Conservation (phyloP, 805 yeast genomes). For the Saturnispora ahearnii region DNA sequence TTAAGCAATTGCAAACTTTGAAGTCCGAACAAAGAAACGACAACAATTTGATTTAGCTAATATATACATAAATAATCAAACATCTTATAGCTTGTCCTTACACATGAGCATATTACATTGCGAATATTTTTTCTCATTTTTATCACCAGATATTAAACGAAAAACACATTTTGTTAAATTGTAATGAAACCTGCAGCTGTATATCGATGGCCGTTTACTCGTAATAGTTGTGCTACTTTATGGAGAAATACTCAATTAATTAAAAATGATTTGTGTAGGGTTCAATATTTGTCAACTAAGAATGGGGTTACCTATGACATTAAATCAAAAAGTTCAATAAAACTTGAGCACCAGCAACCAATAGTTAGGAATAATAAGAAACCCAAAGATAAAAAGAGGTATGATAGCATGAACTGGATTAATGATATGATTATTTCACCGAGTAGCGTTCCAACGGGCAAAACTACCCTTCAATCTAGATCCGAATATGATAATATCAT, state of each 20-base stretch:
- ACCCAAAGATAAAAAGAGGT: neutral
- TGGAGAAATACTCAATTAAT: neutral
- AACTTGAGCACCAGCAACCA: neutral
- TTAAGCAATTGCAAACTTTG: constrained; percentile 57
- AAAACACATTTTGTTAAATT: neutral
- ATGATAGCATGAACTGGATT: neutral
- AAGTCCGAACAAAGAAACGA: constrained; percentile 69
- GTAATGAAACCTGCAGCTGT: neutral
- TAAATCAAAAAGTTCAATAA: neutral
- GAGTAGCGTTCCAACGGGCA: constrained; percentile 1
- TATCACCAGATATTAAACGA: neutral
- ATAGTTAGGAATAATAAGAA: neutral
- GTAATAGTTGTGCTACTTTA: neutral
- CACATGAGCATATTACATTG: neutral
- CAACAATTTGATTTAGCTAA: constrained; percentile 34
- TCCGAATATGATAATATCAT: constrained; percentile 18
- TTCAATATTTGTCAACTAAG: neutral
- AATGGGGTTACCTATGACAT: neutral
- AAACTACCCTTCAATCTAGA: constrained; percentile 13
- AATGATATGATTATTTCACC: neutral
- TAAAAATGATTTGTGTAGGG: neutral
- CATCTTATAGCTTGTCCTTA: neutral
- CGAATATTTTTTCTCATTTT: neutral
- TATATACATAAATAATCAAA: neutral
- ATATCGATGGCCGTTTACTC: neutral